Evolutionary conservation across 306 rosid species (phyloP).

Genomic region (Canavalia gladiata): DNA sequence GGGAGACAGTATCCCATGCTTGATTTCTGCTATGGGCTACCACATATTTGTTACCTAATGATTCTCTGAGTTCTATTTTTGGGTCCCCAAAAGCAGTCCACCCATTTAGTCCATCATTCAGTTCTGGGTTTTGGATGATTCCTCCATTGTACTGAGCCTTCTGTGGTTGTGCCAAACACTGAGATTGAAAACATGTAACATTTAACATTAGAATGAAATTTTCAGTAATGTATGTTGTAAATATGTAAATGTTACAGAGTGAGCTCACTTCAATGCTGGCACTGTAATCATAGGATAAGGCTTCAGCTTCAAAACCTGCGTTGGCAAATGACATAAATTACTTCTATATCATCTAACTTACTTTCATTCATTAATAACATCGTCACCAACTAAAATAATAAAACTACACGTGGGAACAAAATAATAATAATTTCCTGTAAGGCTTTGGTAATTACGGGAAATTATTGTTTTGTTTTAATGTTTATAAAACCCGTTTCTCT

Average conservation of each 20-base stretch:
- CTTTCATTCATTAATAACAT: background rate
- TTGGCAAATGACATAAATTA: background rate
- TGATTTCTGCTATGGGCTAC: conserved; percentile 69
- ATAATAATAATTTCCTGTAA: too few species aligned
- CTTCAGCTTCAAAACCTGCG: conserved; percentile 59
- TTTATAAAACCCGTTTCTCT: too few species aligned
- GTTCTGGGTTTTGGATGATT: conserved; percentile 72
- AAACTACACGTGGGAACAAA: too few species aligned
- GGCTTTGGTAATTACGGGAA: background rate
- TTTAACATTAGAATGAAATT: background rate
- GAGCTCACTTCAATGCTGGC: conserved; percentile 61
- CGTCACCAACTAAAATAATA: background rate
- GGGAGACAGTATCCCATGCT: conserved; percentile 60
- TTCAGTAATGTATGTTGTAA: background rate
- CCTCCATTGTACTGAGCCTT: conserved; percentile 82
- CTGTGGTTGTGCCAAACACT: conserved; percentile 69
- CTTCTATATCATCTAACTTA: background rate
- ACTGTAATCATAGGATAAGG: conserved; percentile 68
- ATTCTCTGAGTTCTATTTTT: conserved; percentile 56
- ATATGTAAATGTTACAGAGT: background rate
- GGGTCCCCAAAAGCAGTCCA: conserved; percentile 68
- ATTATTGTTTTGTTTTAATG: too few species aligned
- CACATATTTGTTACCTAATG: conserved; percentile 63
- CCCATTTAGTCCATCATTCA: conserved; percentile 67
- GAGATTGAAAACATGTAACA: conserved; percentile 14